phyloP scores from a whole-genome alignment of 2,329 filamentous ascomycete species.

The Phyllosticta citrichinensis region DNA sequence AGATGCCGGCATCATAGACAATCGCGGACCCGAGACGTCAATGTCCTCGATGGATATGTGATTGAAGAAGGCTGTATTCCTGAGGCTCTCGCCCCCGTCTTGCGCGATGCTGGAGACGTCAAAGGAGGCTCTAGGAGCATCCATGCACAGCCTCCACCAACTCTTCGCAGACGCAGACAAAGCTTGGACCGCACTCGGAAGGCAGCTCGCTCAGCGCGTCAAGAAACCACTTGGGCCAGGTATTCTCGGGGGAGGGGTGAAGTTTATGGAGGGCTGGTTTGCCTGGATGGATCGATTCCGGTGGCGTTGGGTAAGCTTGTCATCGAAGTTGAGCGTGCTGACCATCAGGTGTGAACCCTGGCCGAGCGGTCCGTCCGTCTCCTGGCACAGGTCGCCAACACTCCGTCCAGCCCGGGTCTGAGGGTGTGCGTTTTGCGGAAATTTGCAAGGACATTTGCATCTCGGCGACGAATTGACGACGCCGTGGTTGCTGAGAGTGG shows the following conservation, averaged over 20 bases:
- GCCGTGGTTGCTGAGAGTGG: constrained; percentile 35
- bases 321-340: neutral
- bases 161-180: constrained; percentile 41
- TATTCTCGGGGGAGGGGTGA: constrained; percentile 47
- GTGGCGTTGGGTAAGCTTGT: constrained; percentile 42
- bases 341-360: constrained; percentile 47
- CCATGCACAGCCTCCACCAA: constrained; percentile 31
- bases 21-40: constrained; percentile 37
- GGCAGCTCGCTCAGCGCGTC: constrained; percentile 48
- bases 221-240: constrained; percentile 50
- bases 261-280: constrained; percentile 48
- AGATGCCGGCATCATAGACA: constrained; percentile 51
- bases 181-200: constrained; percentile 49
- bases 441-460: constrained; percentile 53
- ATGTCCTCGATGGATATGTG: constrained; percentile 52
- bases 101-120: constrained; percentile 48
- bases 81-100: constrained; percentile 43
- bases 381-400: no score
- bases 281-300: constrained; percentile 52
- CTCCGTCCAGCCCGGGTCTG: no score
- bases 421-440: constrained; percentile 55
- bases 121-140: constrained; percentile 30
- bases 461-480: constrained; percentile 39
- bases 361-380: constrained; percentile 53
- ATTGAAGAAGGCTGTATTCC: constrained; percentile 56